These are phyloP conservation scores for Metarhizium robertsii DNA, from an alignment of 2,329 filamentous ascomycete species.

Conservation along the genomic window DNA sequence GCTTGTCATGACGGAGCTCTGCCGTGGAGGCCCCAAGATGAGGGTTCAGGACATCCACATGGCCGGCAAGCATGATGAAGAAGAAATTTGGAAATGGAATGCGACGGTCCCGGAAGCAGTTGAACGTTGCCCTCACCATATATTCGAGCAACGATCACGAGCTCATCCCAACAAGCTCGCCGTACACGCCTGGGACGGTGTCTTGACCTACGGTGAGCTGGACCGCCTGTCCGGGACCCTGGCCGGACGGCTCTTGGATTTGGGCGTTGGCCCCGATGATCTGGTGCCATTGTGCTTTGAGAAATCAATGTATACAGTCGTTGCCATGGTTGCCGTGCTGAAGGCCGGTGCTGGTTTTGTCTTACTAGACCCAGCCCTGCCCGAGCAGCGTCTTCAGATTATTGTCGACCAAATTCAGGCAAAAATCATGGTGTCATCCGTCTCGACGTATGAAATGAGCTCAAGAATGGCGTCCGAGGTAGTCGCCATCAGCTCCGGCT, in stretches of 20 bases:
- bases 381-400: neutral
- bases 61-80: neutral
- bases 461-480: neutral
- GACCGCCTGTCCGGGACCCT: neutral
- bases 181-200: neutral
- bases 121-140: constrained; percentile 11
- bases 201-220: neutral
- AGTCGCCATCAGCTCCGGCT: neutral
- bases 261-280: neutral
- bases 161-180: neutral
- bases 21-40: too few species aligned
- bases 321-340: constrained; percentile 11
- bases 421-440: neutral
- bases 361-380: constrained; percentile 8
- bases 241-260: neutral
- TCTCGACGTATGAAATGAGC: neutral
- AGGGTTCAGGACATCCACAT: too few species aligned
- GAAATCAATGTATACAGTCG: constrained; percentile 18
- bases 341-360: constrained; percentile 11
- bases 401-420: neutral
- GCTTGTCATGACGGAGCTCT: too few species aligned
- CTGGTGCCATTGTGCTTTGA: neutral
- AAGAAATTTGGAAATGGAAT: constrained; percentile 12
- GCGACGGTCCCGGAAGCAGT: constrained; percentile 2
- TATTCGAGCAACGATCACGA: constrained; percentile 5